Evolutionary conservation across 768 basidiomycete species (phyloP), one percentile per base, ranked within the genome.

Genomic region (Royoungia palumana): DNA sequence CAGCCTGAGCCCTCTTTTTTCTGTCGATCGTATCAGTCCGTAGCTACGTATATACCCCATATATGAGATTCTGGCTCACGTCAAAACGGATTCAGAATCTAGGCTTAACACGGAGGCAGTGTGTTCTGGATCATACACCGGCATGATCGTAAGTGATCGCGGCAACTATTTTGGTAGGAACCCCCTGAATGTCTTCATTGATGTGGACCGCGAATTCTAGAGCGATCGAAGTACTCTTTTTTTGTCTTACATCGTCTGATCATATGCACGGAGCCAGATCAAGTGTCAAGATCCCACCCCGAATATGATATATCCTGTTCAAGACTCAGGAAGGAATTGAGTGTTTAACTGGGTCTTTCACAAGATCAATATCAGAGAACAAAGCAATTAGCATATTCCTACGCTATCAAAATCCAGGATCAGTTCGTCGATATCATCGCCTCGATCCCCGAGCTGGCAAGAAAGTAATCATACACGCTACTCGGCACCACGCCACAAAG

Each of bases 201-300:
- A 28, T 13, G 12, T 13, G 28, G 13, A 32, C 32, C 14, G 0
- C 14, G 6, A 32, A 14, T 32, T 32, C 54, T 56, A 20, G 47
- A 50, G 25, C 47, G 48, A 28, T 50, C 53, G 40, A 49, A 32
- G 17, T 27, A 40, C 21, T 40, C 25, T 17, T 14, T 13, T 40
- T 34, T 41, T 41, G 30, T 21, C 17, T 42, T 43, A 32, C 41
- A 24, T 49, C 43, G 28, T 49, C 16, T 39, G n/a, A 40, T 16
- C 32, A 32, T 20, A 25, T 30, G 12, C 8, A 28, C 16, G 12
- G 22, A 17, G 12, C 34, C 21, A 9, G 54, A 45, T 55, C 54
- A 24, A 11, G 22, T 25, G 12, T 32, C 37, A 34, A 25, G 38
- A 44, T 49, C 44, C 16, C 12, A 22, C 11, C 20, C n/a, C 32